Percentiles rank a stretch among this genome's conserved stretches.
phyloP scores from a whole-genome alignment of 768 basidiomycete species.

The Psilocybe azurescens region DNA sequence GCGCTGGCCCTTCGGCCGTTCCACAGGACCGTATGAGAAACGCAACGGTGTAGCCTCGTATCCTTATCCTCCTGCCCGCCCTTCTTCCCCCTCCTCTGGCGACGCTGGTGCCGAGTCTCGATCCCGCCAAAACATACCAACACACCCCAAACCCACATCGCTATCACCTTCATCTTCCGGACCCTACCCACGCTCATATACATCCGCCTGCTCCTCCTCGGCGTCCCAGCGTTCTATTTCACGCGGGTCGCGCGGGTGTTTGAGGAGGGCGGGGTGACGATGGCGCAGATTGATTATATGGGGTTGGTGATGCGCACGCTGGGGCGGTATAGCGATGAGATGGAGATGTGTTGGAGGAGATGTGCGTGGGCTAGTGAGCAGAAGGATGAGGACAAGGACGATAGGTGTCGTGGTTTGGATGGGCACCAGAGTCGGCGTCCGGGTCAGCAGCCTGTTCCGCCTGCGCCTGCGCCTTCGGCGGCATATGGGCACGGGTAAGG shows the following conservation, averaged over 20 bases:
- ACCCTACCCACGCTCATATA: slow-evolving; percentile 14
- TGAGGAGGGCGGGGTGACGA: slow-evolving; percentile 63
- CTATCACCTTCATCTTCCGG: not conserved
- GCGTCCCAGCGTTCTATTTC: slow-evolving; percentile 69
- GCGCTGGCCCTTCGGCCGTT: too few relatives aligned
- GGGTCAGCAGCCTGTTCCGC: too few relatives aligned
- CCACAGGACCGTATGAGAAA: too few relatives aligned
- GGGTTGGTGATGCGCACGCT: slow-evolving; percentile 57
- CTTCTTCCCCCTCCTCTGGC: too few relatives aligned
- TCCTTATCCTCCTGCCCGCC: too few relatives aligned
- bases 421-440: too few relatives aligned
- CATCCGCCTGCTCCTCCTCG: slow-evolving; percentile 49
- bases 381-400: not conserved
- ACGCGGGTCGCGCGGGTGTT: slow-evolving; percentile 68
- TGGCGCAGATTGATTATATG: slow-evolving; percentile 61
- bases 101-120: too few relatives aligned
- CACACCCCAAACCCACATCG: too few relatives aligned
- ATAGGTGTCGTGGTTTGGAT: not conserved
- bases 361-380: slow-evolving; percentile 14
- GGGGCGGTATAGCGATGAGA: slow-evolving; percentile 46
- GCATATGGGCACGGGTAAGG: too few relatives aligned
- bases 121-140: too few relatives aligned
- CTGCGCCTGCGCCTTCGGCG: too few relatives aligned
- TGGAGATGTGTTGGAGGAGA: not conserved
- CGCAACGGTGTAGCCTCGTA: too few relatives aligned